Evolutionary conservation across 495 filamentous ascomycete genomes (phyloP), one percentile per base, ranked within the genome.

Genomic region (Xylaria bambusicola): DNA sequence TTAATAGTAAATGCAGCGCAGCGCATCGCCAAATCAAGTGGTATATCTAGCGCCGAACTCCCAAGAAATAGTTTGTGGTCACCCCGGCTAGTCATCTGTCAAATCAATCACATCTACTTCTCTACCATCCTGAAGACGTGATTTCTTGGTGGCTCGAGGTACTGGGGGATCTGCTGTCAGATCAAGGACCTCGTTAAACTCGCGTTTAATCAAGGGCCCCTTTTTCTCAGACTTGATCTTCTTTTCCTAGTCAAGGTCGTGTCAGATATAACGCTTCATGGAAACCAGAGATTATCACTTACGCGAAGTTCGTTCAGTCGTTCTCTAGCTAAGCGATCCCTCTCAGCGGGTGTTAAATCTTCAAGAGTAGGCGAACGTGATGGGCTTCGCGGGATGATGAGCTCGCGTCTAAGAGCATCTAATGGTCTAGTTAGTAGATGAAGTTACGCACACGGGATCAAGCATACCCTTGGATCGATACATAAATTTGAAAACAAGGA

Each of bases 361-460:
- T 58, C 51, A 13, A 66, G 12, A 13, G 33, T 62, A 8, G 55
- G 56, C 15, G 58, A 38, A 2, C 52, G 65, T 2, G 64, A 65
- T n/a, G 71, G 71, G 12, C 64, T 66, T 0, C 66, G 65, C 2
- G 68, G 68, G 24, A 75, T 66, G 20, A 75, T 69, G 21, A 72
- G 41, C 45, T 73, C 68, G 20, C 62, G 52, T 38, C 68, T 61
- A 0, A 76, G 68, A 41, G 63, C 67, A 15, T 64, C 66, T 73
- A 21, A 35, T 26, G 36, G 0, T 23, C 0, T n/a, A 35, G 44
- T 62, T 54, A 65, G 53, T 20, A 42, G 36, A 41, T 33, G 18
- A 9, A 27, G 9, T n/a, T 15, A 29, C 53, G 12, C 51, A 10
- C 1, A 31, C 29, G n/a, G 29, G 24, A 17, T 3, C n/a, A 52